Evolutionary conservation across 177 flowering plant species (phyloP).

Genomic region (Tripterygium wilfordii): DNA sequence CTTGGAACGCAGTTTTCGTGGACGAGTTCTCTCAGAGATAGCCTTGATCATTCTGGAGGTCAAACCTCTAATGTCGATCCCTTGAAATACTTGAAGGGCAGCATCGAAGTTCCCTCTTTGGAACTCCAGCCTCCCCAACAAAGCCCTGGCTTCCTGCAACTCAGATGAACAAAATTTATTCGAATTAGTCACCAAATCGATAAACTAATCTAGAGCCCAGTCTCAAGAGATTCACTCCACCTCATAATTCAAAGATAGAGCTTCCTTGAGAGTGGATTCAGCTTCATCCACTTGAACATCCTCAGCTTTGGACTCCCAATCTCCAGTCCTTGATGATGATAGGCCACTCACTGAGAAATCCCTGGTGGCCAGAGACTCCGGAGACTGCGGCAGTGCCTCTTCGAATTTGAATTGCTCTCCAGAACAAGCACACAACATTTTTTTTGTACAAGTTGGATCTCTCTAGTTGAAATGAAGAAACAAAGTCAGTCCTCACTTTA

Average conservation of each 20-base stretch:
- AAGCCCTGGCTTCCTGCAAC: conserved; percentile 90
- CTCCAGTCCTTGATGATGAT: conserved; percentile 75
- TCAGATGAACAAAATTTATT: neutral
- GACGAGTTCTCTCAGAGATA: conserved; percentile 59
- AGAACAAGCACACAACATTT: conserved; percentile 97
- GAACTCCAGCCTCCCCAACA: conserved; percentile 80
- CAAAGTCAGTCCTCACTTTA: conserved; percentile 7
- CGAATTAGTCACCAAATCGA: neutral
- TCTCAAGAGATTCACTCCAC: too few species aligned
- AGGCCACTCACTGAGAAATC: conserved; percentile 88
- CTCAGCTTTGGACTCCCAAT: conserved; percentile 77
- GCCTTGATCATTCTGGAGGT: conserved; percentile 68
- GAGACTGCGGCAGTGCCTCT: conserved; percentile 68
- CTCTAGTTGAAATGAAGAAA: neutral
- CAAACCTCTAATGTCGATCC: conserved; percentile 67
- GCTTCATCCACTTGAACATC: conserved; percentile 92
- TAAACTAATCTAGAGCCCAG: neutral
- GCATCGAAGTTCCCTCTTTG: conserved; percentile 82
- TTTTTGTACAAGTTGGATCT: conserved; percentile 12
- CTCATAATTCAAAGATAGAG: conserved; percentile 93
- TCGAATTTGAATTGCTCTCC: conserved; percentile 95
- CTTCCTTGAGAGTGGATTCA: conserved; percentile 92
- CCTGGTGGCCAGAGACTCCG: conserved; percentile 87
- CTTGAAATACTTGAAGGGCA: conserved; percentile 93
- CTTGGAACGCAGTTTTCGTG: conserved; percentile 49